Conservation (phyloP, 768 basidiomycete species). For the Tricholoma saponaceum region DNA sequence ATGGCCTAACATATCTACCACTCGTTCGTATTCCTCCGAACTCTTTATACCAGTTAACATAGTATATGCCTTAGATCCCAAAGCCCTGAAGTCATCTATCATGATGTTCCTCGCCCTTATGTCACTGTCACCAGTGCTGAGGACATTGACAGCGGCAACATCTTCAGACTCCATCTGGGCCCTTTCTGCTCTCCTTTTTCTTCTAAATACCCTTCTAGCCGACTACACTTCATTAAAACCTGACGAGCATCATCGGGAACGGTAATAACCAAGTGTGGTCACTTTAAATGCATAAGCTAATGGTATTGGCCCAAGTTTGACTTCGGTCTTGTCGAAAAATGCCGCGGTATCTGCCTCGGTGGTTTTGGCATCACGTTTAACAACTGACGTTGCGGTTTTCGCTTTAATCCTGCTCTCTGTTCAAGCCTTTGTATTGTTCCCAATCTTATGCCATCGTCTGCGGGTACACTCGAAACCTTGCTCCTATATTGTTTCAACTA, state of each 20-base stretch:
- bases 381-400: slow-evolving; percentile 83
- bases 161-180: slow-evolving; percentile 98
- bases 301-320: slow-evolving; percentile 44
- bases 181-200: slow-evolving; percentile 78
- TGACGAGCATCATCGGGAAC: slow-evolving; percentile 48
- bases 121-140: slow-evolving; percentile 85
- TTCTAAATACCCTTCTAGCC: slow-evolving; percentile 75
- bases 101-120: slow-evolving; percentile 87
- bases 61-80: slow-evolving; percentile 46
- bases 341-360: slow-evolving; percentile 91
- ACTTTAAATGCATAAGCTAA: slow-evolving; percentile 14
- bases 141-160: slow-evolving; percentile 90
- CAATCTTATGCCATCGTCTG: slow-evolving; percentile 68
- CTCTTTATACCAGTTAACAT: not conserved
- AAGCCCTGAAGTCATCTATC: slow-evolving; percentile 74
- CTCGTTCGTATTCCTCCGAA: slow-evolving; percentile 11
- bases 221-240: slow-evolving; percentile 64
- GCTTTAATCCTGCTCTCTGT: slow-evolving; percentile 83
- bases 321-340: slow-evolving; percentile 84
- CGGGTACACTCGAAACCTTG: slow-evolving; percentile 43
- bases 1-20: slow-evolving; percentile 10
- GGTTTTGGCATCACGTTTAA: slow-evolving; percentile 86
- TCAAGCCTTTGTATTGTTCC: slow-evolving; percentile 80
- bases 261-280: slow-evolving; percentile 33
- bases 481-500: not conserved